These are phyloP conservation scores for Trichosporon inkin DNA, from an alignment of 1,284 basidiomycete species.

Conservation along the genomic window DNA sequence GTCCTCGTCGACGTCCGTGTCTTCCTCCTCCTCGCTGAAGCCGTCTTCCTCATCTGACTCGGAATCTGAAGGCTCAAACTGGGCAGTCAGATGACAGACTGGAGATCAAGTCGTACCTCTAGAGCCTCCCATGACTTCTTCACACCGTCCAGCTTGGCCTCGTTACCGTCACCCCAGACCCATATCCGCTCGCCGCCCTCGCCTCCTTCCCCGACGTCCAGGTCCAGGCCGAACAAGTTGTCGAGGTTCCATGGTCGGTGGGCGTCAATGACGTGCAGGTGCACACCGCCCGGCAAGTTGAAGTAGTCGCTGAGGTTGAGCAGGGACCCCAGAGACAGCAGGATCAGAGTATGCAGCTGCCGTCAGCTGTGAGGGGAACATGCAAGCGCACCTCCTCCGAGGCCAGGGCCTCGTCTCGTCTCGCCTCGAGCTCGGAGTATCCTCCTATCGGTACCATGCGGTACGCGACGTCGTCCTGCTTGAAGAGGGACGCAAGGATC, in stretches of 20 bases:
- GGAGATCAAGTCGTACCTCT: conserved; percentile 56
- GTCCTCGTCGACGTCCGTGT: conserved; percentile 52
- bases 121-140: conserved; percentile 60
- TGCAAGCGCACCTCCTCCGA: conserved; percentile 17
- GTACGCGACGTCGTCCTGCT: conserved; percentile 89
- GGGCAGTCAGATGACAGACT: background rate
- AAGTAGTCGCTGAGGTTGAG: conserved; percentile 68
- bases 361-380: background rate
- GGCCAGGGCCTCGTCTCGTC: conserved; percentile 62
- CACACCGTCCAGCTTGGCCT: conserved; percentile 56
- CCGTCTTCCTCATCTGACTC: conserved; percentile 40
- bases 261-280: conserved; percentile 90
- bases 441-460: conserved; percentile 88
- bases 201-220: conserved; percentile 40
- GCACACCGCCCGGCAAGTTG: conserved; percentile 51
- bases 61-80: conserved; percentile 44
- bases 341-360: conserved; percentile 83
- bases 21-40: conserved; percentile 54
- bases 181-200: conserved; percentile 55
- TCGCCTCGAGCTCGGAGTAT: conserved; percentile 65
- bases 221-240: conserved; percentile 70
- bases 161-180: conserved; percentile 86
- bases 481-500: conserved; percentile 84
- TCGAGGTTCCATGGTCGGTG: conserved; percentile 85
- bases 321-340: conserved; percentile 88